Conservation (phyloP, 306 rosid species). For the Nissolia schottii region DNA sequence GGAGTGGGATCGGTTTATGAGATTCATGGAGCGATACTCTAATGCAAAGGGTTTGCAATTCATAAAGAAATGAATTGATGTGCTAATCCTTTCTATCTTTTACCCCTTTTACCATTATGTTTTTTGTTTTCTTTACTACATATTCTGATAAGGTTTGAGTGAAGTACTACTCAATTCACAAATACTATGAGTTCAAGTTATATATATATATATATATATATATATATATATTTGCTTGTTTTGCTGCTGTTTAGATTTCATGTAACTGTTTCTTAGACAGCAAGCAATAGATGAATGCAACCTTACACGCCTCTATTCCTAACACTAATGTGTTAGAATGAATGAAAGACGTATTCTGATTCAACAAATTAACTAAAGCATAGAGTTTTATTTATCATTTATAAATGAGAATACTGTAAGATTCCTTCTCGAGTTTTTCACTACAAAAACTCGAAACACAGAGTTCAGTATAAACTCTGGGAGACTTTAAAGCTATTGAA, state of each 20-base stretch:
- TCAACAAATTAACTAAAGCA: not conserved
- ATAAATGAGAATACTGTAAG: constrained; percentile 10
- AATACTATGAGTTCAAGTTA: constrained; percentile 3
- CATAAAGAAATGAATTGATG: constrained; percentile 42
- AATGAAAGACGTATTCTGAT: not conserved
- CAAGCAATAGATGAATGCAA: not conserved
- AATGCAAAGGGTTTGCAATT: constrained; percentile 63
- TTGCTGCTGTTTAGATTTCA: not conserved
- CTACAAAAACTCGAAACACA: constrained; percentile 24
- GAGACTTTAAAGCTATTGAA: constrained; percentile 35
- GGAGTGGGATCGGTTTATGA: constrained; percentile 73
- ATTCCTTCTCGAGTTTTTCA: constrained; percentile 11
- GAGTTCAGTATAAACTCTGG: constrained; percentile 25
- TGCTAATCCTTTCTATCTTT: not conserved
- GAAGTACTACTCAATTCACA: not conserved
- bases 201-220: too few relatives aligned
- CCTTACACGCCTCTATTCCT: not conserved
- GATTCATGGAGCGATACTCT: constrained; percentile 81
- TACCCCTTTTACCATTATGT: not conserved
- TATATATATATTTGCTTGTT: constrained; percentile 24
- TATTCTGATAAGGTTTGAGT: constrained; percentile 9
- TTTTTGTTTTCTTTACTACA: not conserved
- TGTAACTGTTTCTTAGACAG: not conserved
- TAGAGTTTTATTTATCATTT: constrained; percentile 11
- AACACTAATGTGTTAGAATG: not conserved